Base-by-base conservation (phyloP, 1,139 yeast genomes). In the Saccharomyces hybrid region DNA sequence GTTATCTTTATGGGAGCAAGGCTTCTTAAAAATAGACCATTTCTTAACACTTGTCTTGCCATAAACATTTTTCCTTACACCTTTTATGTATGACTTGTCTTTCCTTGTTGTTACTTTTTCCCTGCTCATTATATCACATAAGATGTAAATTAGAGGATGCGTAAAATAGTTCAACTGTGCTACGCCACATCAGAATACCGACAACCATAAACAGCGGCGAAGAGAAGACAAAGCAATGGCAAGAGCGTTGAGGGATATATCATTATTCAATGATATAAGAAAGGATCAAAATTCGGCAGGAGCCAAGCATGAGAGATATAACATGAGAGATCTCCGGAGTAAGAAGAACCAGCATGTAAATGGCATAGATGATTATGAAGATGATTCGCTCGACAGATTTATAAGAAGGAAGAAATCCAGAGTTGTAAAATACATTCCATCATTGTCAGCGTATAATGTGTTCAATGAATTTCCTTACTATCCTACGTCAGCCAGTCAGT, bases 361-460 rank as follows among this genome's bases (percentile, higher is more conserved):
- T 28, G 14, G 30, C 11, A 23, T 32, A 16, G 51, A 34, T 32
- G 46, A 34, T n/a, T 28, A 34, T 5, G 28, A 34, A 11, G 27
- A 34, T 26, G 27, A 49, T 28, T 26, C 31, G 20, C 48, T 25
- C 6, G 31, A 16, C n/a, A 50, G 49, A 48, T 20, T 31, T 44
- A 44, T 44, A 44, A 44, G 20, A 34, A 27, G 16, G 49, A 56
- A 53, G 46, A 48, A 23, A 32, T 14, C 23, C 28, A 49, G 27
- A n/a, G 27, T 23, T 50, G 42, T 20, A 20, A 54, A 54, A 6
- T 56, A 56, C 28, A 56, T 59, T 8, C 60, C 61, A 9, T 60
- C 61, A 16, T 52, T 59, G 13, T 56, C 60, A 11, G 61, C 61
- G 9, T 59, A 57, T 34, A 59, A 54, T 49, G 59, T 60, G 6